Percentiles rank a stretch among this genome's conserved stretches.
phyloP scores from a whole-genome alignment of 1,139 yeast species.

The Suhomyces chickasaworum region DNA sequence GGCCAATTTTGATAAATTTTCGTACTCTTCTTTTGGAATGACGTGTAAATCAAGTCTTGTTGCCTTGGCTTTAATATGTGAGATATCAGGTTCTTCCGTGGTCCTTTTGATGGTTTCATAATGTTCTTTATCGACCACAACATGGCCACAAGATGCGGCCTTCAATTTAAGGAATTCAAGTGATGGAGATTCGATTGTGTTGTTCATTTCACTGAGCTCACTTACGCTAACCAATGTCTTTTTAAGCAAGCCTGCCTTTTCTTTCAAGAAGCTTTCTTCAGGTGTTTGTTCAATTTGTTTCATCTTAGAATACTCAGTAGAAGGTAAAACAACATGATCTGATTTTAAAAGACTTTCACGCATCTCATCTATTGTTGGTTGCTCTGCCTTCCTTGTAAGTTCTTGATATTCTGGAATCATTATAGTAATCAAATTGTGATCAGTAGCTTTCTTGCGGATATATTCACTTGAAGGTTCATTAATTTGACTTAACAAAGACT shows the following conservation, averaged over 20 bases:
- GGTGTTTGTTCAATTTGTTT: slow-evolving; percentile 27
- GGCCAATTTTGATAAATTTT: slow-evolving; percentile 4
- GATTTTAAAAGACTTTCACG: slow-evolving; percentile 27
- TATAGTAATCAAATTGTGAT: background rate
- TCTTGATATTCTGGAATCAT: slow-evolving; percentile 12
- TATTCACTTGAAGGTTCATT: slow-evolving; percentile 18
- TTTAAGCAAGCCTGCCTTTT: slow-evolving; percentile 21
- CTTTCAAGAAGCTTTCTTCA: slow-evolving; percentile 27
- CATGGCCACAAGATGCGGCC: slow-evolving; percentile 4
- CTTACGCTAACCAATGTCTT: slow-evolving; percentile 24
- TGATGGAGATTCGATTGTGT: slow-evolving; percentile 7
- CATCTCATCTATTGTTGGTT: slow-evolving; percentile 7
- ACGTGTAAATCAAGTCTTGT: background rate
- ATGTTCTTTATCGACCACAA: slow-evolving; percentile 4
- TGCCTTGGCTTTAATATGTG: slow-evolving; percentile 12
- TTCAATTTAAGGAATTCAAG: slow-evolving; percentile 7
- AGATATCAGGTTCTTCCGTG: slow-evolving; percentile 3
- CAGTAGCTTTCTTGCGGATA: slow-evolving; percentile 17
- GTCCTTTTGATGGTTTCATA: background rate
- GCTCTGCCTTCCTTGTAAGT: slow-evolving; percentile 3
- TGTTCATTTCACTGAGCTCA: slow-evolving; percentile 22
- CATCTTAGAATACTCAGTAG: slow-evolving; percentile 16
- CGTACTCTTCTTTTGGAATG: background rate
- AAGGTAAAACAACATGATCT: slow-evolving; percentile 23
- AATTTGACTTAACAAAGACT: slow-evolving; percentile 13